Conservation (phyloP, 345 rosid genomes). For the Heritiera fomes region DNA sequence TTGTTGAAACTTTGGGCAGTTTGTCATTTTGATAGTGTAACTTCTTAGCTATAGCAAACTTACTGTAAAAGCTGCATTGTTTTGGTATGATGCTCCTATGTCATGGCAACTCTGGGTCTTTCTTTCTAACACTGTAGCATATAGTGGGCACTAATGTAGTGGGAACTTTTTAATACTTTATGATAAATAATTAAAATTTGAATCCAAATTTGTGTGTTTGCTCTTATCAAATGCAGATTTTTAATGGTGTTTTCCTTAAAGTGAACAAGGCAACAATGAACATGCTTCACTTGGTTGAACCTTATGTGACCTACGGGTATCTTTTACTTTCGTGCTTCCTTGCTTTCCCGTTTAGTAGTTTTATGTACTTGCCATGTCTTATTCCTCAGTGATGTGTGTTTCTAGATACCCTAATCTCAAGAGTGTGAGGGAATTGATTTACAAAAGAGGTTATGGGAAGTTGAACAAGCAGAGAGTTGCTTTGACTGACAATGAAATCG, state of each 20-base stretch:
- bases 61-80: background rate
- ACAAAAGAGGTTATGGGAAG: constrained; percentile 92
- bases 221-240: constrained; percentile 52
- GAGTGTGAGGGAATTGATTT: constrained; percentile 82
- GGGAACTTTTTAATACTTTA: background rate
- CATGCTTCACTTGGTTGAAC: constrained; percentile 91
- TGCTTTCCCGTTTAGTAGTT: background rate
- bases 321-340: background rate
- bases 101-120: background rate
- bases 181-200: background rate
- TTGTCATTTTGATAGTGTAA: constrained; percentile 1
- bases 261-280: constrained; percentile 92
- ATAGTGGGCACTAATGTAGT: background rate
- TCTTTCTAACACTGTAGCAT: background rate
- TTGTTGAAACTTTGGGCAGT: background rate
- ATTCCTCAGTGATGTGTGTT: constrained; percentile 4
- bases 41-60: background rate
- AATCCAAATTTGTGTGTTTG: background rate
- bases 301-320: constrained; percentile 90
- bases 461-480: constrained; percentile 73
- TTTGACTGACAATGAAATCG: constrained; percentile 70
- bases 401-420: constrained; percentile 86
- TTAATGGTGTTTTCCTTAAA: constrained; percentile 88
- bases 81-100: background rate
- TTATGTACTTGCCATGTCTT: background rate